Evolutionary conservation across 345 rosid species (phyloP), one percentile per base, ranked within the genome.

Genomic region (Corchorus capsularis): DNA sequence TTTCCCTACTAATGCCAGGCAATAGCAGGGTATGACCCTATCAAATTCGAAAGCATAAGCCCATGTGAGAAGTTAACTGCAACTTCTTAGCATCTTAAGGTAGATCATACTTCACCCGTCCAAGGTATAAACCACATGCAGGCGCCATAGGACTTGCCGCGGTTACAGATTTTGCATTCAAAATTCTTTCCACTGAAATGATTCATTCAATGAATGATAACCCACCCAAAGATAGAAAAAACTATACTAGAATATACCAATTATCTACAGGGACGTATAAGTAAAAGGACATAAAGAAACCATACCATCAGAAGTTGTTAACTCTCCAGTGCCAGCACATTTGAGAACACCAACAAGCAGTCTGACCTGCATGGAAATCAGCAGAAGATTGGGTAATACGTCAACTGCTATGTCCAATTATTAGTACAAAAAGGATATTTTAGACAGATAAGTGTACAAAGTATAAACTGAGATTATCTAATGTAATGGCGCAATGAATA

Each of bases 61-160:
- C 15, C 57, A 32, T 20, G 19, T 15, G 4, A 39, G 43, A 39
- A 63, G 55, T 54, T 34, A 41, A 47, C 77, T 39, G 0, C 4
- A 45, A 37, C 14, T 52, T 70, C n/a, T n/a, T 16, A 69, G 61
- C 75, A 10, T 43, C 64, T 69, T 76, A 82, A 34, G 90, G 87
- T 45, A 91, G 81, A 69, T 94, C 94, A 76, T 91, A 92, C 78
- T 87, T 93, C 76, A 94, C 98, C 54, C 80, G 88, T 45, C 88
- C 97, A 20, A 93, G 97, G 81, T 93, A 93, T 62, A 94, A 90
- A 77, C 97, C 97, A 65, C 82, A 75, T 4, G 94, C 97, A 20
- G 98, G 98, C 56, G 98, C 96, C 99, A 95, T 90, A 17, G 94
- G 94, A 81, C 88, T 89, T 71, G 96, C 80, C 60, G 91, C 92